phyloP scores from a whole-genome alignment of 176 grass and related monocot genomes.

The Eleusine coracana region DNA sequence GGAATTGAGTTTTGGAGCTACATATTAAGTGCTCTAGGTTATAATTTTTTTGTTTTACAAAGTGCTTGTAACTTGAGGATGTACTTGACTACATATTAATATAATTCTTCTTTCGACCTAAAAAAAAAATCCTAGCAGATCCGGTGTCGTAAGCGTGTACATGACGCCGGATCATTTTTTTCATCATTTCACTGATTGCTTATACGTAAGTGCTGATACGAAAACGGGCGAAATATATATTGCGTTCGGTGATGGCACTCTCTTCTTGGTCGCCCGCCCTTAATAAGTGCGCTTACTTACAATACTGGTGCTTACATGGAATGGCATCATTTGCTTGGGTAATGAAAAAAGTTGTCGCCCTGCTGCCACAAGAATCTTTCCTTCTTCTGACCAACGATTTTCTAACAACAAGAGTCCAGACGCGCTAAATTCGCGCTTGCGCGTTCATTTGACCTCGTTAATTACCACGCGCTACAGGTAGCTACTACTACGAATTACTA shows the following conservation, averaged over 20 bases:
- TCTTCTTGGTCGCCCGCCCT: too few relatives aligned
- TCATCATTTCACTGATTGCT: not conserved
- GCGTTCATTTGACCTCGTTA: not conserved
- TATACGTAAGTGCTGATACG: not conserved
- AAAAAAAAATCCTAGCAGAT: too few relatives aligned
- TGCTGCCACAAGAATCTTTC: conserved; percentile 5
- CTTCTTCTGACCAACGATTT: not conserved
- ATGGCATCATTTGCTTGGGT: conserved; percentile 35
- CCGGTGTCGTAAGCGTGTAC: too few relatives aligned
- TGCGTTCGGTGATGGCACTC: not conserved
- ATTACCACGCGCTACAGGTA: too few relatives aligned
- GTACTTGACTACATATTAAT: too few relatives aligned
- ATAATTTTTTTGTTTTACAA: too few relatives aligned
- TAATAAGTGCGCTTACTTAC: not conserved
- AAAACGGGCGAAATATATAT: not conserved
- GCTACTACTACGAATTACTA: too few relatives aligned
- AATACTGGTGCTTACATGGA: not conserved
- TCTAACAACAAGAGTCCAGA: not conserved
- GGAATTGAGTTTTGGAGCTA: too few relatives aligned
- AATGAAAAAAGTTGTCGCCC: not conserved
- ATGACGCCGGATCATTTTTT: too few relatives aligned
- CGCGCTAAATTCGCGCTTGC: not conserved
- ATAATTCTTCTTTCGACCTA: too few relatives aligned
- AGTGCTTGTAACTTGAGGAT: too few relatives aligned
- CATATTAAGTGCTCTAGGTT: too few relatives aligned